These are phyloP conservation scores for Flaveria trinervia DNA, from an alignment of 129 eudicot genomes.

Conservation along the genomic window DNA sequence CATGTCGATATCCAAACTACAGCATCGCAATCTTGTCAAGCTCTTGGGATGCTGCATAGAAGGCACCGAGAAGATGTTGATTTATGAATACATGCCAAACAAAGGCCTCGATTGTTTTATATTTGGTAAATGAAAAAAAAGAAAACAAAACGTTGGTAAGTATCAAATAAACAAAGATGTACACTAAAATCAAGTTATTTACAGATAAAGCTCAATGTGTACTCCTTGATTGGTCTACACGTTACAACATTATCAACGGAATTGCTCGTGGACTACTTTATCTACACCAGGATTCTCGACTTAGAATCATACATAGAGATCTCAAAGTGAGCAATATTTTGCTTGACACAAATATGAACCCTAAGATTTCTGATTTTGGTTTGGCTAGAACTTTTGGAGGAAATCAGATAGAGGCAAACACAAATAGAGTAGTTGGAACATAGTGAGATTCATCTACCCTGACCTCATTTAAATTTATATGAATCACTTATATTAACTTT, in stretches of 20 bases:
- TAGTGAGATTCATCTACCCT: slow-evolving; percentile 27
- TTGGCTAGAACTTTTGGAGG: slow-evolving; percentile 44
- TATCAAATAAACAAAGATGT: too few relatives aligned
- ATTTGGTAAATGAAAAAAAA: slow-evolving; percentile 33
- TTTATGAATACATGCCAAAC: slow-evolving; percentile 57
- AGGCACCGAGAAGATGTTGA: slow-evolving; percentile 42
- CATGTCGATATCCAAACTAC: slow-evolving; percentile 42
- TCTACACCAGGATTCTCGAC: slow-evolving; percentile 46
- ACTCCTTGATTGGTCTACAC: slow-evolving; percentile 42
- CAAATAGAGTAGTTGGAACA: slow-evolving; percentile 50
- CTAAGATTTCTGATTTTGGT: slow-evolving; percentile 49
- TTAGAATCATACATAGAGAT: slow-evolving; percentile 50
- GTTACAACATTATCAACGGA: slow-evolving; percentile 35
- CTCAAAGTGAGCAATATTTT: slow-evolving; percentile 43
- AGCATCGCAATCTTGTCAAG: slow-evolving; percentile 49
- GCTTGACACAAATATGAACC: slow-evolving; percentile 45
- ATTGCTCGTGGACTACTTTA: slow-evolving; percentile 48
- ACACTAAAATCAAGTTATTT: slow-evolving; percentile 1
- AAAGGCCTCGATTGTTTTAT: slow-evolving; percentile 50
- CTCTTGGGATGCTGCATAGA: slow-evolving; percentile 50
- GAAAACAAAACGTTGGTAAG: not conserved
- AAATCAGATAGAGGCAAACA: slow-evolving; percentile 42
- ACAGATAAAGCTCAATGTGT: slow-evolving; percentile 31
- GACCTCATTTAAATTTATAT: not conserved
- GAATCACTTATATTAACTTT: not conserved